phyloP scores from a whole-genome alignment of 352 stramenopile species.

The Phytophthora idaei region DNA sequence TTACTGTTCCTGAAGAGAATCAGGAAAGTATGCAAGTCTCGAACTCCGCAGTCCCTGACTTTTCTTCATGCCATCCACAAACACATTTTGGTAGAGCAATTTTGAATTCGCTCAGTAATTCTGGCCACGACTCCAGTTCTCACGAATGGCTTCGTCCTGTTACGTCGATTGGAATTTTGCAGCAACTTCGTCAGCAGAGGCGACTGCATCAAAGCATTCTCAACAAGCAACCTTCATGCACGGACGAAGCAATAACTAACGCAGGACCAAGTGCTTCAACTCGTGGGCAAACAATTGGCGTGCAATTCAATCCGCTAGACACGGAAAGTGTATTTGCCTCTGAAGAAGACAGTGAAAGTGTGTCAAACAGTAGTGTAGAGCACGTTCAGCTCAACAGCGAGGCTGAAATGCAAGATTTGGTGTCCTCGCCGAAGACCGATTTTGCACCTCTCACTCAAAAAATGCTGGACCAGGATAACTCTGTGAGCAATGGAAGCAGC shows the following conservation, averaged over 20 bases:
- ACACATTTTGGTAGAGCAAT: slow-evolving; percentile 25
- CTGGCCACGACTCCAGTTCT: neutral
- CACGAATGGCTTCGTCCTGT: slow-evolving; percentile 7
- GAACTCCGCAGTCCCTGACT: neutral
- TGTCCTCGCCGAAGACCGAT: slow-evolving; percentile 2
- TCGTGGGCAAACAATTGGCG: neutral
- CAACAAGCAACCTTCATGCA: slow-evolving; percentile 1
- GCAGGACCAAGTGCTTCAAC: neutral
- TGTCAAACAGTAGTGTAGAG: slow-evolving; percentile 1
- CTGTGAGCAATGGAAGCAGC: slow-evolving; percentile 17
- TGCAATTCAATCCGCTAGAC: neutral
- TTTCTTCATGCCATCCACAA: neutral
- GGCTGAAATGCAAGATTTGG: neutral
- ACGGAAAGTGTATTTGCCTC: slow-evolving; percentile 8
- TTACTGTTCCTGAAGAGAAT: neutral
- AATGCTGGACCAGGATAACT: slow-evolving; percentile 5
- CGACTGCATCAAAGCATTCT: slow-evolving; percentile 11
- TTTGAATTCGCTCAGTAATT: slow-evolving; percentile 2
- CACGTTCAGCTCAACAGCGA: slow-evolving; percentile 2
- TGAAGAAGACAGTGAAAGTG: slow-evolving; percentile 19
- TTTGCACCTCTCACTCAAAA: slow-evolving; percentile 12
- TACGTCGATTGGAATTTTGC: slow-evolving; percentile 31
- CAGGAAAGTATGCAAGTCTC: neutral
- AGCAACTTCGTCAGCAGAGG: slow-evolving; percentile 32
- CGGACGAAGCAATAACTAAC: neutral